These are phyloP conservation scores for Brassica hybrid DNA, from an alignment of 441 rosid species.

Conservation along the genomic window DNA sequence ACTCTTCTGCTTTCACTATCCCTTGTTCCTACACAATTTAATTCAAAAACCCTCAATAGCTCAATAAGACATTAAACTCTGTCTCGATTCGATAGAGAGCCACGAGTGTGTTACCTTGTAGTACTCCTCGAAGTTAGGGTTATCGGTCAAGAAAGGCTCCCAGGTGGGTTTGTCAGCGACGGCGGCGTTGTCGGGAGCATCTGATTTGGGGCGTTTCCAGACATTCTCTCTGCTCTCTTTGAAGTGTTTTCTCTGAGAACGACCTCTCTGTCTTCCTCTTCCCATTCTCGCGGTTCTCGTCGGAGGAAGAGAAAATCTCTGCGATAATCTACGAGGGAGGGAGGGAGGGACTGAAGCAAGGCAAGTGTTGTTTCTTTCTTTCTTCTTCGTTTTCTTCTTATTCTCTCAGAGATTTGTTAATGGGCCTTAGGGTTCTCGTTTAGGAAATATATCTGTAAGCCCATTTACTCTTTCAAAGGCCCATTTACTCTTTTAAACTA, in stretches of 20 bases:
- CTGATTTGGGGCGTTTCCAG: constrained; percentile 78
- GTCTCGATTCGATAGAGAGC: neutral
- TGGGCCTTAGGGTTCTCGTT: constrained; percentile 38
- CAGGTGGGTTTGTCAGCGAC: constrained; percentile 47
- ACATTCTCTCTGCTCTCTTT: constrained; percentile 75
- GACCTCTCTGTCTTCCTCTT: constrained; percentile 66
- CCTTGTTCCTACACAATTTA: constrained; percentile 64
- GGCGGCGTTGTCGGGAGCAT: constrained; percentile 41
- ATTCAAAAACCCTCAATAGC: neutral
- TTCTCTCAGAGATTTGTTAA: constrained; percentile 9
- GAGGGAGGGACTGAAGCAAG: neutral
- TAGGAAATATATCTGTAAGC: neutral
- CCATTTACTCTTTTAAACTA: neutral
- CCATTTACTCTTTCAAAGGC: too few relatives aligned
- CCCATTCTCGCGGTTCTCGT: constrained; percentile 36
- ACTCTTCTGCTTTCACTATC: constrained; percentile 71
- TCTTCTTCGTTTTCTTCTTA: constrained; percentile 1
- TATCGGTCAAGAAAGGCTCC: constrained; percentile 84
- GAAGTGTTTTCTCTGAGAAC: constrained; percentile 84
- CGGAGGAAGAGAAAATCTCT: neutral
- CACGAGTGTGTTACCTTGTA: constrained; percentile 58
- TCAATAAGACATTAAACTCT: neutral
- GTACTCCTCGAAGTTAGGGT: constrained; percentile 75
- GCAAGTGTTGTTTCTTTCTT: neutral
- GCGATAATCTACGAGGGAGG: too few relatives aligned